A percentile compares a stretch with the other conserved stretches of the same genome.
Conservation (phyloP, 2,329 filamentous ascomycete species). For the Botryosphaeria dothidea region DNA sequence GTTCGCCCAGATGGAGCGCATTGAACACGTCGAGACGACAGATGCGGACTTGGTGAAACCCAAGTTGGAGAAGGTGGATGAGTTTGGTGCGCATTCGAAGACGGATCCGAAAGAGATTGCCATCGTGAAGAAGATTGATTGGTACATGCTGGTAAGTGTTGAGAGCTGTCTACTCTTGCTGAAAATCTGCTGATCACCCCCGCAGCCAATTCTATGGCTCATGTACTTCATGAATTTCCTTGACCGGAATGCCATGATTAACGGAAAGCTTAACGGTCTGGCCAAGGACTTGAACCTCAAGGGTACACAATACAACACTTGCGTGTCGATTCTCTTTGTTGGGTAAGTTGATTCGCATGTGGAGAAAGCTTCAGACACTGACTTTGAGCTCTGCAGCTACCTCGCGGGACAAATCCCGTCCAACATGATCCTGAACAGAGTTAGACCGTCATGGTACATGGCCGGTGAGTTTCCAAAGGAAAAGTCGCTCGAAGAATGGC, state of each 20-base stretch:
- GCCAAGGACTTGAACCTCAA: slow-evolving; percentile 48
- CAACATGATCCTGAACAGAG: slow-evolving; percentile 25
- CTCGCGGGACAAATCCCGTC: background rate
- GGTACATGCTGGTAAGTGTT: slow-evolving; percentile 27
- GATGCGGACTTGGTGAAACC: slow-evolving; percentile 3
- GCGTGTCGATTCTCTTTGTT: slow-evolving; percentile 59
- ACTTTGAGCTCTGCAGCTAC: slow-evolving; percentile 29
- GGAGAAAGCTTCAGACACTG: slow-evolving; percentile 54
- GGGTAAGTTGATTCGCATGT: slow-evolving; percentile 34
- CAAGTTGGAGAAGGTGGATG: slow-evolving; percentile 29
- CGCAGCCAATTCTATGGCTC: slow-evolving; percentile 39
- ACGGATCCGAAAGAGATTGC: slow-evolving; percentile 36
- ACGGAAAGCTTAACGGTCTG: slow-evolving; percentile 64
- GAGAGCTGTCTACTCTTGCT: no score
- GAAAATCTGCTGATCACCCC: background rate
- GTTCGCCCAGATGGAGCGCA: background rate
- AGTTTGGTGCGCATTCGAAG: slow-evolving; percentile 37
- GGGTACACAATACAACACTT: slow-evolving; percentile 41
- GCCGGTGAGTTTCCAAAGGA: background rate
- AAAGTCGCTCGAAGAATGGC: no score
- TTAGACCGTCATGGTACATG: background rate
- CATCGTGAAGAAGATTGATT: slow-evolving; percentile 34
- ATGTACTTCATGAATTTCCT: slow-evolving; percentile 41
- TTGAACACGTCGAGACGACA: background rate
- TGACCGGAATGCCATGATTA: slow-evolving; percentile 65